Percentiles rank a stretch among this genome's conserved stretches.
These are phyloP conservation scores for Thraustotheca clavata DNA, from an alignment of 352 stramenopile species.

Conservation along the genomic window DNA sequence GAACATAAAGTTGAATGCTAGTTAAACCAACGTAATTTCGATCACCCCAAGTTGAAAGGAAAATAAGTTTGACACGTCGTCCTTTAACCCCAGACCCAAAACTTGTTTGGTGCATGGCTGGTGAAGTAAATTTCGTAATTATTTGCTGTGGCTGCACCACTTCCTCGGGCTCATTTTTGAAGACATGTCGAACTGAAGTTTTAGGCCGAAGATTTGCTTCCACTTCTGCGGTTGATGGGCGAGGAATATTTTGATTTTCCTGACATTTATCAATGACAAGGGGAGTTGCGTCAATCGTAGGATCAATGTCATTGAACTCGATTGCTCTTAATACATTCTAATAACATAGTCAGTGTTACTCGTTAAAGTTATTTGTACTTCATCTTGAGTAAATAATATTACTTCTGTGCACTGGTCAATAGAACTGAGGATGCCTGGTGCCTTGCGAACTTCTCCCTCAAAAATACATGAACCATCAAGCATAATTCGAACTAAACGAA, in stretches of 20 bases:
- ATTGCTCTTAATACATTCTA: not conserved
- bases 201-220: conserved; percentile 7
- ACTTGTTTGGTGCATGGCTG: too few relatives aligned
- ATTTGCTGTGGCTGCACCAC: not conserved
- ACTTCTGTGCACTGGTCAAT: conserved; percentile 65
- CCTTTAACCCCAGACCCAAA: conserved; percentile 28
- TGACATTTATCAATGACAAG: not conserved
- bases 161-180: too few relatives aligned
- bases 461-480: conserved; percentile 58
- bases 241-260: conserved; percentile 5
- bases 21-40: conserved; percentile 79
- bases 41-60: conserved; percentile 71
- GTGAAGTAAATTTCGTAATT: not conserved
- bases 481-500: conserved; percentile 44
- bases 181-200: conserved; percentile 7
- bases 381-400: conserved; percentile 80
- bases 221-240: conserved; percentile 2
- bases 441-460: conserved; percentile 76
- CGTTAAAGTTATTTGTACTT: conserved; percentile 1
- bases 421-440: conserved; percentile 46
- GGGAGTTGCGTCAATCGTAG: conserved; percentile 12
- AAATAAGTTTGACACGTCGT: conserved; percentile 38
- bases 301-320: not conserved
- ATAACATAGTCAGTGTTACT: not conserved
- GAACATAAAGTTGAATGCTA: conserved; percentile 47